A percentile compares a stretch with the other conserved stretches of the same genome.
These are phyloP conservation scores for Podaxis rugospora DNA, from an alignment of 768 basidiomycete genomes.

Conservation along the genomic window DNA sequence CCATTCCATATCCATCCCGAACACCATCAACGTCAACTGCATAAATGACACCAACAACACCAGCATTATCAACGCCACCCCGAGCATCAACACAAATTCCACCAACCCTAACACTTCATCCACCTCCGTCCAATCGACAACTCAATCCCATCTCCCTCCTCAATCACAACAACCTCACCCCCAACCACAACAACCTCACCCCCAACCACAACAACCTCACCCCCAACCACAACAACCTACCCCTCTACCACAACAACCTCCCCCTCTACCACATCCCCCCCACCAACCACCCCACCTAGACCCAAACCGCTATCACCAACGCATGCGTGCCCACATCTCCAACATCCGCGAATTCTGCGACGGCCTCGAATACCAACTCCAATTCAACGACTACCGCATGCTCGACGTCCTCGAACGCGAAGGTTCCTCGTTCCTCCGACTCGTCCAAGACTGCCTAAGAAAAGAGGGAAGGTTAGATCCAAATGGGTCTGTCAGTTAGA, in stretches of 20 bases:
- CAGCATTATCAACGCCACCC: not conserved
- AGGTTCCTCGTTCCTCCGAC: constrained; percentile 33
- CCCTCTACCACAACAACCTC: too few species aligned
- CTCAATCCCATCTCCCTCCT: not conserved
- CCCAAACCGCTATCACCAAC: constrained; percentile 25
- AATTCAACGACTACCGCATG: constrained; percentile 41
- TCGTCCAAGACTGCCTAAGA: constrained; percentile 35
- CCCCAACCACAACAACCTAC: too few species aligned
- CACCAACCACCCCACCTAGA: constrained; percentile 5
- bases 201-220: too few species aligned
- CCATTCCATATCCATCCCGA: not conserved
- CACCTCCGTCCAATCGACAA: not conserved
- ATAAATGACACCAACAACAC: not conserved
- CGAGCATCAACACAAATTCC: not conserved
- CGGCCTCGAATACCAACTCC: constrained; percentile 42
- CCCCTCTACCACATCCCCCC: too few species aligned
- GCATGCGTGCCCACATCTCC: constrained; percentile 37
- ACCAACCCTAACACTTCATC: constrained; percentile 7
- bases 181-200: too few species aligned
- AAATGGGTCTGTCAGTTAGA: not conserved
- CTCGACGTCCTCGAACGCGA: constrained; percentile 37
- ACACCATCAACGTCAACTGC: not conserved
- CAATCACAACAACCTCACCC: too few species aligned
- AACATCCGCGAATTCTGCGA: constrained; percentile 41
- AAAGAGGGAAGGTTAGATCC: constrained; percentile 31